Evolutionary conservation across 139 green algal genomes (phyloP).

Genomic region (Asterochloris sp.): DNA sequence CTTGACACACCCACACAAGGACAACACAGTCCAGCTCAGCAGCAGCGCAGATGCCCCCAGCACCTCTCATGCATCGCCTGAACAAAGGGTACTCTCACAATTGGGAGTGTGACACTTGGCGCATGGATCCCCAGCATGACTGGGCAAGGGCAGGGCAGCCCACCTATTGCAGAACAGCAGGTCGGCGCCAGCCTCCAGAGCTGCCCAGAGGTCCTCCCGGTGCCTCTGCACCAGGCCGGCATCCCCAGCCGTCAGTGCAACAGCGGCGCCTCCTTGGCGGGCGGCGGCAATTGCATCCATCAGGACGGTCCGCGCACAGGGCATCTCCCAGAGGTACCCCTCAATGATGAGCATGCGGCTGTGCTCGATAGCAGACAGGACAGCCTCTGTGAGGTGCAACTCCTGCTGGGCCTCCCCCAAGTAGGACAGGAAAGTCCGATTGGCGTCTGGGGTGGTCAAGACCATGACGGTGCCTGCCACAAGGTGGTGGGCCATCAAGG

Average conservation of each 20-base stretch:
- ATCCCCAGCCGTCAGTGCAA: slow-evolving; percentile 86
- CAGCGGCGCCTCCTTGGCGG: slow-evolving; percentile 43
- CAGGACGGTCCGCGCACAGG: slow-evolving; percentile 43
- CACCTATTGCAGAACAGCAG: slow-evolving; percentile 78
- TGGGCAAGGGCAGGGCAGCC: too few relatives aligned
- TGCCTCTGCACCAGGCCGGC: slow-evolving; percentile 73
- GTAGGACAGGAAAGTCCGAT: slow-evolving; percentile 89
- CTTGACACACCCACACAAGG: background rate
- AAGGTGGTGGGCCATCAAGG: background rate
- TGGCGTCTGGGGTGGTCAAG: slow-evolving; percentile 85
- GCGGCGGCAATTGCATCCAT: slow-evolving; percentile 42
- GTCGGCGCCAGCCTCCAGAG: slow-evolving; percentile 62
- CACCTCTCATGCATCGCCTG: background rate
- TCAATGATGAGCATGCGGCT: slow-evolving; percentile 72
- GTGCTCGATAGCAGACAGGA: slow-evolving; percentile 49
- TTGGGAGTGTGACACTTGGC: background rate
- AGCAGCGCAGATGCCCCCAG: background rate
- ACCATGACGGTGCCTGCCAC: slow-evolving; percentile 80
- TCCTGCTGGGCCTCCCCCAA: slow-evolving; percentile 40
- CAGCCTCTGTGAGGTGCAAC: slow-evolving; percentile 32
- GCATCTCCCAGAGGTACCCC: slow-evolving; percentile 77
- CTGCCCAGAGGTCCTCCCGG: slow-evolving; percentile 37
- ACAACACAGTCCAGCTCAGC: background rate
- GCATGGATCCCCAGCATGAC: background rate
- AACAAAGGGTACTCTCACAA: background rate